Percentiles rank a stretch among this genome's conserved stretches.
Conservation (phyloP, 2,329 filamentous ascomycete genomes). For the Ascosphaera apis region DNA sequence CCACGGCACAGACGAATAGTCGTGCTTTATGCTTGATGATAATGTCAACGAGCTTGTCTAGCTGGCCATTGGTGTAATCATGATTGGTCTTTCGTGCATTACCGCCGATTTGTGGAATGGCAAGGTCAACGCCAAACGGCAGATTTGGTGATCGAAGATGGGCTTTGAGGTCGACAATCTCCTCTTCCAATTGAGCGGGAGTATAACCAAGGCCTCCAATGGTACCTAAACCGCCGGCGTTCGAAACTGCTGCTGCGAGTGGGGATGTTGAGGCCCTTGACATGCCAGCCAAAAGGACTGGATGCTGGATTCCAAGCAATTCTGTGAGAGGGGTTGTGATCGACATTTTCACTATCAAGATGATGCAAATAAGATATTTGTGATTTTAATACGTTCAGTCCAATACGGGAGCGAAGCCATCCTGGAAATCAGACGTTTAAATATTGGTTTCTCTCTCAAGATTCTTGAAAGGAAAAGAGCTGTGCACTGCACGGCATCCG, state of each 20-base stretch:
- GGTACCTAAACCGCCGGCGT: constrained; percentile 56
- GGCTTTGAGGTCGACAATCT: constrained; percentile 68
- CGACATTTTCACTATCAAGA: constrained; percentile 13
- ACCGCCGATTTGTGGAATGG: constrained; percentile 71
- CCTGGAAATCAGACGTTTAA: no score
- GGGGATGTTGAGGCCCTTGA: constrained; percentile 57
- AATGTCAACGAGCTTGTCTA: constrained; percentile 72
- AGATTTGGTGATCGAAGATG: constrained; percentile 42
- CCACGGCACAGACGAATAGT: constrained; percentile 72
- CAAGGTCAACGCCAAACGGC: constrained; percentile 79
- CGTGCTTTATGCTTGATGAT: constrained; percentile 63
- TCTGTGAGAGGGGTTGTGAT: constrained; percentile 57
- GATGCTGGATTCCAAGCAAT: constrained; percentile 65
- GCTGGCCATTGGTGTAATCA: constrained; percentile 76
- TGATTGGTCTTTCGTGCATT: constrained; percentile 75
- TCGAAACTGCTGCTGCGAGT: constrained; percentile 68
- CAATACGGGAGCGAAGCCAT: no score
- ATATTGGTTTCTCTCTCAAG: not conserved
- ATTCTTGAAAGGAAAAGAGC: no score
- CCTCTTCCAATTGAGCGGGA: constrained; percentile 49
- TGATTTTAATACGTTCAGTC: no score
- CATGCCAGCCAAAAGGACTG: constrained; percentile 86
- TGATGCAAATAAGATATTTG: constrained; percentile 1
- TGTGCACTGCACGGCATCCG: no score
- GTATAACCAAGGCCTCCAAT: constrained; percentile 45